Base-by-base conservation (phyloP, 768 basidiomycete genomes). In the Boletus subparvulus region DNA sequence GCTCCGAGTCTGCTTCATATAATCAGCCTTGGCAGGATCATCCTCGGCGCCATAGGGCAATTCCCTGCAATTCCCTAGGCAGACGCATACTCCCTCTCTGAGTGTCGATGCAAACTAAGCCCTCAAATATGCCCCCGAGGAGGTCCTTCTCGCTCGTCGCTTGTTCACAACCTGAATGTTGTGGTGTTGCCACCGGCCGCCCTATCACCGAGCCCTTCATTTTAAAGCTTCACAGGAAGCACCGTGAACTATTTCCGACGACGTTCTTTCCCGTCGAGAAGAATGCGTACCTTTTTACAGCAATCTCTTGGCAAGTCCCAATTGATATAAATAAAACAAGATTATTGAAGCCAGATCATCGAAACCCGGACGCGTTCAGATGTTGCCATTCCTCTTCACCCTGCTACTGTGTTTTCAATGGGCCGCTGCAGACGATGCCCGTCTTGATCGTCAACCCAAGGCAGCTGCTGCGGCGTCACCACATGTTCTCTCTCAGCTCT, bases 351-450 rank as follows among this genome's bases (percentile, higher is more conserved):
- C 8, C 7, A 50, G 26, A 14, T 21, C 39, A 28, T 24, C 13
- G 9, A 7, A 16, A 35, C 14, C 6, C 3, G 11, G 7, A 19
- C 43, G 10, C n/a, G 6, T 12, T 40, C 42, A 36, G 39, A 67
- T 67, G 65, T 24, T 58, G 1, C 6, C 24, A 4, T 37, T 58
- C 9, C 26, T 61, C 52, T 61, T 68, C 14, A 24, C 50, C 11
- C 35, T 61, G 4, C 43, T 67, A 6, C 36, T 58, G 13, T 61
- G 44, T 32, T 19, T 56, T 21, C 58, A 53, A 21, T 49, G 58
- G 24, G 53, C 52, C 26, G 44, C 50, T 16, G 64, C 44, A n/a
- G 55, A 55, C 2, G 30, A 49, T n/a, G 3, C 45, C 3, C 48
- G 40, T 10, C 0, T 47, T 13, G 4, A 6, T 4, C 58, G 60